Conservation (phyloP, 352 stramenopile species). For the Chrysophaeum taylorii region DNA sequence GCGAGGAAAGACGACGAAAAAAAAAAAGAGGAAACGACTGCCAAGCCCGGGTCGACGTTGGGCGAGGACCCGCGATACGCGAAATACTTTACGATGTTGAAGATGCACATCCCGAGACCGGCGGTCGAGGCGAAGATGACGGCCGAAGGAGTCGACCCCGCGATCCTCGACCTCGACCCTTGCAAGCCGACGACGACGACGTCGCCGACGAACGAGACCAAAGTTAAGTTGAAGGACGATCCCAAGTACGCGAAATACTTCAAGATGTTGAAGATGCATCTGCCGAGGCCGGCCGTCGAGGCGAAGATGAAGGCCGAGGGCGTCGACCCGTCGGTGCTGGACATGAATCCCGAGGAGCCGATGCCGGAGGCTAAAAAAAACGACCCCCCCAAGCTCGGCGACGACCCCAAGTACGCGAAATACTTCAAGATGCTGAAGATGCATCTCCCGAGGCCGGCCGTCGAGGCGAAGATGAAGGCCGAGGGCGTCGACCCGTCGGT, state of each 20-base stretch:
- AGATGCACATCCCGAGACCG: slow-evolving; percentile 47
- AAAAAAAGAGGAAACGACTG: too few species aligned
- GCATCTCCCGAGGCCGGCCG: slow-evolving; percentile 78
- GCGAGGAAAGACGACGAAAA: too few species aligned
- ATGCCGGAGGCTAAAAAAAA: neutral
- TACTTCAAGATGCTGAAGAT: slow-evolving; percentile 93
- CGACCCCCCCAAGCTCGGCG: slow-evolving; percentile 7
- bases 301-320: slow-evolving; percentile 84
- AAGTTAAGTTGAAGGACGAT: slow-evolving; percentile 75
- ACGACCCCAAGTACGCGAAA: slow-evolving; percentile 55
- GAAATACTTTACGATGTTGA: slow-evolving; percentile 54
- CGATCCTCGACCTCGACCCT: slow-evolving; percentile 51
- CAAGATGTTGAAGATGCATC: slow-evolving; percentile 79
- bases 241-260: slow-evolving; percentile 86
- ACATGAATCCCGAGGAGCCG: slow-evolving; percentile 51
- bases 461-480: slow-evolving; percentile 85
- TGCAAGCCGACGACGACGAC: slow-evolving; percentile 38
- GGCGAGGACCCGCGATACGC: slow-evolving; percentile 44
- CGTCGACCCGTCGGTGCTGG: slow-evolving; percentile 72
- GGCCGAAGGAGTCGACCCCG: slow-evolving; percentile 51
- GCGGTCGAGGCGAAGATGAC: slow-evolving; percentile 83
- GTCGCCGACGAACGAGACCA: slow-evolving; percentile 1
- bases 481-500: slow-evolving; percentile 75
- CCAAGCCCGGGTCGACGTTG: too few species aligned
- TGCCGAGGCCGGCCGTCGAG: slow-evolving; percentile 78